phyloP scores from a whole-genome alignment of 768 basidiomycete genomes.

The Collybia nuda region DNA sequence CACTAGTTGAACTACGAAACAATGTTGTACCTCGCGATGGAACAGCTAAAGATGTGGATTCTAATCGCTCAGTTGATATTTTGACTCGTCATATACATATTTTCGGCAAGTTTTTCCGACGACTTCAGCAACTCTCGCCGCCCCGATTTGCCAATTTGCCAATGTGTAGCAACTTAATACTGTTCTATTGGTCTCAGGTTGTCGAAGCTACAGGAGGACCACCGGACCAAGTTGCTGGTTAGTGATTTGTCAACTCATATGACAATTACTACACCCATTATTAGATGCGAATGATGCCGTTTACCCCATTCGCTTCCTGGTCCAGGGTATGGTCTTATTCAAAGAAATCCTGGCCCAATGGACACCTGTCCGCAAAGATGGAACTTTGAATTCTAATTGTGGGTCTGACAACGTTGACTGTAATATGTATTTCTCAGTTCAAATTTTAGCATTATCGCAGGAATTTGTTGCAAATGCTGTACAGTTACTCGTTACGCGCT shows the following conservation, averaged over 20 bases:
- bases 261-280: neutral
- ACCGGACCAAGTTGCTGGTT: constrained; percentile 57
- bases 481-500: constrained; percentile 73
- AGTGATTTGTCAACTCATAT: constrained; percentile 3
- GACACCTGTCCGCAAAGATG: constrained; percentile 64
- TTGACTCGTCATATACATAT: constrained; percentile 68
- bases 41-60: constrained; percentile 30
- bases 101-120: constrained; percentile 81
- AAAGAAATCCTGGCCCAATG: constrained; percentile 81
- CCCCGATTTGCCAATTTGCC: constrained; percentile 64
- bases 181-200: constrained; percentile 83
- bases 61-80: constrained; percentile 46
- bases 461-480: constrained; percentile 76
- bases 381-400: constrained; percentile 61
- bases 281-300: constrained; percentile 62
- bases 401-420: constrained; percentile 13
- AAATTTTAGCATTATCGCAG: constrained; percentile 52
- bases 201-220: constrained; percentile 64
- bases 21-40: constrained; percentile 41
- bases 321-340: constrained; percentile 85
- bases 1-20: constrained; percentile 58
- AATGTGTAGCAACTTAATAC: constrained; percentile 61
- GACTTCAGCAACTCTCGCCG: constrained; percentile 62
- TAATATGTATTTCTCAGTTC: constrained; percentile 3
- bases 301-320: constrained; percentile 78